These are phyloP conservation scores for Mrakia frigida DNA, from an alignment of 768 basidiomycete species.

Conservation along the genomic window DNA sequence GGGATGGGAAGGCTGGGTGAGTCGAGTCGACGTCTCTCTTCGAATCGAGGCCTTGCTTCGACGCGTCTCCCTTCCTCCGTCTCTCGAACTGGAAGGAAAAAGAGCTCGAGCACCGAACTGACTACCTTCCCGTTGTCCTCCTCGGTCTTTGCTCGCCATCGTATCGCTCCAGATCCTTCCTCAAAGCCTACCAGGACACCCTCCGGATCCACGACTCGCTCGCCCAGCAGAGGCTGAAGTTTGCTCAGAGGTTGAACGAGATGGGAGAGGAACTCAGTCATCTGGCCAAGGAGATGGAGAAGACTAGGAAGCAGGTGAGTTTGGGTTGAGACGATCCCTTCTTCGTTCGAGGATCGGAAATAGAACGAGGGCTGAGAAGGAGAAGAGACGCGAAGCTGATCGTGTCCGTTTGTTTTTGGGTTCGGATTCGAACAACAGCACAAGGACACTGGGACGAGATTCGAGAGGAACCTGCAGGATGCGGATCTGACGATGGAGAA, in stretches of 20 bases:
- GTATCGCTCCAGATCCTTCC: slow-evolving; percentile 46
- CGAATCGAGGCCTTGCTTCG: slow-evolving; percentile 29
- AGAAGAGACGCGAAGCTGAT: background rate
- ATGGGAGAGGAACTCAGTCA: slow-evolving; percentile 92
- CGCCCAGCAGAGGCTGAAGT: slow-evolving; percentile 81
- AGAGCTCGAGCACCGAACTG: background rate
- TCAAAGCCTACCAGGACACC: slow-evolving; percentile 79
- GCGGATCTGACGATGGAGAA: slow-evolving; percentile 83
- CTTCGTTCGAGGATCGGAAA: too few relatives aligned
- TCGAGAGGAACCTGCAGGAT: slow-evolving; percentile 82
- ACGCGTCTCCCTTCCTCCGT: too few relatives aligned
- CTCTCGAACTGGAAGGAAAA: too few relatives aligned
- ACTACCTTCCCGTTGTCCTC: slow-evolving; percentile 31
- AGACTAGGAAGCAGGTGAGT: slow-evolving; percentile 76
- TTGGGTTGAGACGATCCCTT: background rate
- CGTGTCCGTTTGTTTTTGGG: background rate
- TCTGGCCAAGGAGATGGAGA: slow-evolving; percentile 86
- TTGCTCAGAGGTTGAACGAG: slow-evolving; percentile 80
- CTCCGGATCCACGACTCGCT: slow-evolving; percentile 84
- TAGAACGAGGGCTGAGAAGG: too few relatives aligned
- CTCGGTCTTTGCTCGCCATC: slow-evolving; percentile 48
- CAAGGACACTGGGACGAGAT: slow-evolving; percentile 81
- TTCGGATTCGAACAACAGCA: slow-evolving; percentile 52
- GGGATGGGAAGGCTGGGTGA: slow-evolving; percentile 93
- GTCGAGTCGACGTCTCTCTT: slow-evolving; percentile 38